Evolutionary conservation across 1,139 yeast genomes (phyloP).

Genomic region (Candida smagusa): DNA sequence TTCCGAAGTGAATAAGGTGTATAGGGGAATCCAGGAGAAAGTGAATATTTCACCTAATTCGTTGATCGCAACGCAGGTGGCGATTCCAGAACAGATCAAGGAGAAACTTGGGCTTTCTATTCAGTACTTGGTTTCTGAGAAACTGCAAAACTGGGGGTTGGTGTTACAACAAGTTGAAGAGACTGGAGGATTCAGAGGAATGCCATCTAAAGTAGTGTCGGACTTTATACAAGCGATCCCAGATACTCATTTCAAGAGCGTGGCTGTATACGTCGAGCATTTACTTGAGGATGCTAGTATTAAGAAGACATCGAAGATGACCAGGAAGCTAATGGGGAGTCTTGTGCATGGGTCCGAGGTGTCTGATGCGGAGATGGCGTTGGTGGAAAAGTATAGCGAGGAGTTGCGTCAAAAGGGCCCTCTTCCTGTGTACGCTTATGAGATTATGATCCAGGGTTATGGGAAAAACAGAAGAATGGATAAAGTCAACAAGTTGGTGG

Average conservation of each 20-base stretch:
- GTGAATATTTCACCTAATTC: constrained; percentile 6
- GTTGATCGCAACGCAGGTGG: constrained; percentile 15
- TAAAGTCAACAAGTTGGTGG: constrained; percentile 34
- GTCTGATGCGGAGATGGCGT: constrained; percentile 18
- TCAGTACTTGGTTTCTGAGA: constrained; percentile 41
- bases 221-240: constrained; percentile 47
- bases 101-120: constrained; percentile 48
- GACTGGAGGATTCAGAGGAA: constrained; percentile 38
- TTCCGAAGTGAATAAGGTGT: constrained; percentile 19
- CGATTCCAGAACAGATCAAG: constrained; percentile 42
- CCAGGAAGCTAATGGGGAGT: constrained; percentile 44
- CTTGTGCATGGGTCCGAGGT: constrained; percentile 27
- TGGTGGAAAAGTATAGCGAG: constrained; percentile 24
- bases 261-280: constrained; percentile 31
- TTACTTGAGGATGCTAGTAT: constrained; percentile 36
- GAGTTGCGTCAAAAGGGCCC: constrained; percentile 8
- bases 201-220: constrained; percentile 36
- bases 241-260: constrained; percentile 24
- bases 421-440: constrained; percentile 27
- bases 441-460: constrained; percentile 38
- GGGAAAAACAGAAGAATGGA: constrained; percentile 33
- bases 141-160: constrained; percentile 53
- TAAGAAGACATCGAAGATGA: constrained; percentile 30
- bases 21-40: constrained; percentile 6
- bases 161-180: constrained; percentile 45